Base-by-base conservation (phyloP, 371 early-diverging fungal genomes). In the Pancytospora epiphaga region DNA sequence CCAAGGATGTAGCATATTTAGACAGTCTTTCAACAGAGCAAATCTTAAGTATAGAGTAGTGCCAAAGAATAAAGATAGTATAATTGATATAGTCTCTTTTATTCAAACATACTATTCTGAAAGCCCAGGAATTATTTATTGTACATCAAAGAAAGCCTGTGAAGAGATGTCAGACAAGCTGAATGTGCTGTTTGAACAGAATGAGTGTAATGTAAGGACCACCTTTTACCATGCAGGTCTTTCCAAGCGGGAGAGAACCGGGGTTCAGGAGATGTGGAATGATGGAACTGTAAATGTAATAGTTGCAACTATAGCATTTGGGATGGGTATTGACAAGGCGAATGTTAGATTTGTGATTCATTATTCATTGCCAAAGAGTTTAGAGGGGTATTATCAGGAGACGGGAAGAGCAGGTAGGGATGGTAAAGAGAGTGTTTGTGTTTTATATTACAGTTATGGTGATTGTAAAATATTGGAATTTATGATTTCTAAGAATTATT, bases 381-480 rank as follows among this genome's bases (percentile, higher is more conserved):
- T 98, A 1, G 99, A 98, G 81, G 94, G 94, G 0, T 98, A 96
- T 75, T 98, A 98, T 74, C 98, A 99, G 81, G 97, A 97, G 81
- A 94, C 93, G 0, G 97, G 98, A 0, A 86, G 97, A 27, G 98
- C 97, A 0, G 97, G 97, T 4, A 87, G 98, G 32, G 98, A 99
- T 85, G 94, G 95, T 2, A 74, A 86, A 38, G 83, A 85, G 50
- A 87, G 92, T 1, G 81, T 83, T 0, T 96, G 95, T 80, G 82
- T 94, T 0, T 71, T 98, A 30, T 96, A 86, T 71, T 97, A 92
- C 77, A 76, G 80, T 0, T 91, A 86, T 79, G 75, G 75, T 0
- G 96, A 97, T 83, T 90, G 87, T 72, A 75, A 77, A n/a, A 74
- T 83, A 80, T 78, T 84, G 60, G 85, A 85, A 32, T 77, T 82